Base-by-base conservation (phyloP, 768 basidiomycete species). In the Boletus bicolor region DNA sequence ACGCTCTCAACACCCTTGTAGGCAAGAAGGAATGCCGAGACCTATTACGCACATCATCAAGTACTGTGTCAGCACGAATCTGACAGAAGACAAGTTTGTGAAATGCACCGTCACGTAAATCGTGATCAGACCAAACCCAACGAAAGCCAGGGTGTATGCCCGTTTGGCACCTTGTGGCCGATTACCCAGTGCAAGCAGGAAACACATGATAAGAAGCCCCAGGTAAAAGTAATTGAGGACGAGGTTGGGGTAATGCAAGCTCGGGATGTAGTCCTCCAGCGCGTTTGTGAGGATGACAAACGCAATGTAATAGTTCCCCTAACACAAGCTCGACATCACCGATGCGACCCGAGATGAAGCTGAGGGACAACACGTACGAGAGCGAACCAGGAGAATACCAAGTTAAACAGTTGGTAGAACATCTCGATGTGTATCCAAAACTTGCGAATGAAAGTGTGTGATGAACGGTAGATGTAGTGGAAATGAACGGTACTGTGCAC, bases 391-490 rank as follows among this genome's bases (percentile, higher is more conserved):
- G 92, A 87, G 70, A 97, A 98, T 60, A 98, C 80, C 54, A 97
- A 71, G 70, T 94, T 97, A 72, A 92, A 91, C 2, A 84, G 61
- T 68, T 96, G 93, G 69, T 98, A 98, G 15, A 98, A 19, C 78
- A 95, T 84, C 75, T 98, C 95, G 53, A 98, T 78, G 59, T 98
- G 96, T 38, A 98, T 89, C 90, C 91, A 96, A 68, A 90, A 83
- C 73, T 98, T 98, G 65, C 93, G 80, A 38, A 86, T 32, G 68
- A 93, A 82, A 0, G 81, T 73, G 69, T 96, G 94, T 19, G 90
- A 87, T 9, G 89, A 92, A 24, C 96, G 85, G 70, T 98, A 98
- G 39, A 99, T 83, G 68, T 98, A 98, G 61, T 91, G 86, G 73
- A 99, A 98, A 69, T 98, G 92, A 60, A 94, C 79, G 5, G 85